Evolutionary conservation across 805 yeast genomes (phyloP).

Genomic region (Starmerella roubikii): DNA sequence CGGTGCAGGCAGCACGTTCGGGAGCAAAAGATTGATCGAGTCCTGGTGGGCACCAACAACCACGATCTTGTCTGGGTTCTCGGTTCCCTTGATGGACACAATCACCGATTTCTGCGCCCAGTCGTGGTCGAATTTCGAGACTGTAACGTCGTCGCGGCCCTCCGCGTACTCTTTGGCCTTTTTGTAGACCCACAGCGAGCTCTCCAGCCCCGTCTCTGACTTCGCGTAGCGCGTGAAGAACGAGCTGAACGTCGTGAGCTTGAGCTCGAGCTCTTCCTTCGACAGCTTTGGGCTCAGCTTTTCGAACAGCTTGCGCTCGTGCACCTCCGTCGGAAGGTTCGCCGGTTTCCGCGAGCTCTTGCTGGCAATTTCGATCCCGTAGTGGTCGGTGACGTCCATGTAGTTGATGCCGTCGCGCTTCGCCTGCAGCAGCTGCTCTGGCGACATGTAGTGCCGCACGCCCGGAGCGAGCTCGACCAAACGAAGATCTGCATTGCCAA

Average conservation of each 20-base stretch:
- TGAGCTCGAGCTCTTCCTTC: constrained; percentile 34
- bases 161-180: constrained; percentile 30
- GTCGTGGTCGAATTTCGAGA: constrained; percentile 43
- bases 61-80: constrained; percentile 36
- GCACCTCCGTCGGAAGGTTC: constrained; percentile 35
- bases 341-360: not conserved
- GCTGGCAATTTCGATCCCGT: constrained; percentile 1
- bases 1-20: constrained; percentile 58
- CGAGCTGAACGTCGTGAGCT: constrained; percentile 49
- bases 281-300: constrained; percentile 35
- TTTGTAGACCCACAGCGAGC: constrained; percentile 55
- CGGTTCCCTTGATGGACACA: constrained; percentile 38
- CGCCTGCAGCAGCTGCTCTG: constrained; percentile 34
- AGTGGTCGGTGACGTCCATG: constrained; percentile 48
- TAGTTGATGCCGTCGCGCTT: constrained; percentile 38
- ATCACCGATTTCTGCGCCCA: constrained; percentile 75
- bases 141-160: constrained; percentile 30
- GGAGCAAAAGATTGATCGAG: constrained; percentile 61
- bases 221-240: constrained; percentile 69
- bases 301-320: constrained; percentile 30
- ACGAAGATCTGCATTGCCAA: constrained; percentile 5
- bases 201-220: constrained; percentile 51
- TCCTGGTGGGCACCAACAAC: constrained; percentile 87
- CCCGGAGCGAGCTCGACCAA: constrained; percentile 17
- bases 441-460: constrained; percentile 25